Conservation (phyloP, 75 land plant species). For the Pseudotsuga menziesii region DNA sequence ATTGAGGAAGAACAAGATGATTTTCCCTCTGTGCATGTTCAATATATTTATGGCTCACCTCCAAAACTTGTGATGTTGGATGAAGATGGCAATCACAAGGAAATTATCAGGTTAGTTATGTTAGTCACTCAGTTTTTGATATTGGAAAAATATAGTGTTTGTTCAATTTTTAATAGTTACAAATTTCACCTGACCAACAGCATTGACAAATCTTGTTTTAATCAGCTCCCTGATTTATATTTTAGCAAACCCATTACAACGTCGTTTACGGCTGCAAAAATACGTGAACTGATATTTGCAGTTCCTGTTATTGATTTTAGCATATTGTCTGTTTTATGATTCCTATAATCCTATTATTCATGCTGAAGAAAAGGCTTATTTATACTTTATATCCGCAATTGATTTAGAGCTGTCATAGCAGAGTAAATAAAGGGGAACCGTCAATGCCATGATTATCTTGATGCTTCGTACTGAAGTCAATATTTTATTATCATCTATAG, state of each 20-base stretch:
- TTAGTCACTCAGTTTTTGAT: neutral
- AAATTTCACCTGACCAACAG: neutral
- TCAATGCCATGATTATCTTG: neutral
- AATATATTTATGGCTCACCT: constrained; percentile 71
- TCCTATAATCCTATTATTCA: neutral
- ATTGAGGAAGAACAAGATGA: constrained; percentile 77
- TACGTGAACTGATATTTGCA: neutral
- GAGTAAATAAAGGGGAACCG: neutral
- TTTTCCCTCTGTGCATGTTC: constrained; percentile 61
- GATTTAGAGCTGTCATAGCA: neutral
- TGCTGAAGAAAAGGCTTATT: neutral
- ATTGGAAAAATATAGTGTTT: neutral
- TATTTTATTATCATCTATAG: neutral
- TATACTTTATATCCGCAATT: neutral
- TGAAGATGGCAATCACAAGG: constrained; percentile 65
- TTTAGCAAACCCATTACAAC: neutral
- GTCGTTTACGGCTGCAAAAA: neutral
- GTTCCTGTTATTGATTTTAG: neutral
- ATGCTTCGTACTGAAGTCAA: neutral
- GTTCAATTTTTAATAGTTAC: neutral
- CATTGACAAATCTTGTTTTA: neutral
- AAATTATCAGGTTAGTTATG: constrained; percentile 74
- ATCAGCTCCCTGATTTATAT: neutral
- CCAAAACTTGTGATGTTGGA: constrained; percentile 85
- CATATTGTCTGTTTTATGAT: neutral